Evolutionary conservation across 75 land plant genomes (phyloP), one percentile per base, ranked within the genome.

Genomic region (Picea sitchensis): DNA sequence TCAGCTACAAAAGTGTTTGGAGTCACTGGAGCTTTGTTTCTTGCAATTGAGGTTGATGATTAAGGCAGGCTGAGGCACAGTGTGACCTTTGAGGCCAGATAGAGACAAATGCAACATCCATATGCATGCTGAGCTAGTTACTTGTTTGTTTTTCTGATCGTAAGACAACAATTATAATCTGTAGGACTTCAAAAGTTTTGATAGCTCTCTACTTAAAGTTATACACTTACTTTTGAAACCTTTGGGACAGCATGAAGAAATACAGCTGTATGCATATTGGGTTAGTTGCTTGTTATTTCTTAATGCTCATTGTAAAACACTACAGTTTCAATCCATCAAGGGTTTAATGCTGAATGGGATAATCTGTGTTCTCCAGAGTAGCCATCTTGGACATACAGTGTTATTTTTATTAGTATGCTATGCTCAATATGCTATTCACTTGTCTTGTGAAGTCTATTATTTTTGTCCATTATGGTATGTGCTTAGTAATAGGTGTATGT

Each of bases 1-100:
- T 44, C 56, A 71, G 56, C 51, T 69, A n/a, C 51, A 71, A 71
- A 47, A 44, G 74, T 71, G 74, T 71, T 71, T 71, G 74, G 23
- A 71, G 74, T 23, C 74, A 71, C 54, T 71, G 56, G 74, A 71
- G 44, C 56, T 71, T 3, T 71, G 74, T 44, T 41, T 12, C 54
- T 44, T 47, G 51, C 74, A 71, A n/a, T 71, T 47, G 18, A 71
- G 44, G 17, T 41, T 71, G 21, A 47, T 44, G 54, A 32, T 47
- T 71, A 71, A 21, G 54, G 56, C 74, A 71, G 26, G n/a, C 44
- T 44, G 74, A 71, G 74, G 54, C 74, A 71, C n/a, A 13, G n/a
- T 71, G 54, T 20, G 74, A 71, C 51, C 74, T 44, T 71, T 71
- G 23, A 44, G 51, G 51, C 44, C 56, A 41, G 74, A 71, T 71